Evolutionary conservation across 192 early-diverging fungal genomes (phyloP).

Genomic region (Dispira parvispora): DNA sequence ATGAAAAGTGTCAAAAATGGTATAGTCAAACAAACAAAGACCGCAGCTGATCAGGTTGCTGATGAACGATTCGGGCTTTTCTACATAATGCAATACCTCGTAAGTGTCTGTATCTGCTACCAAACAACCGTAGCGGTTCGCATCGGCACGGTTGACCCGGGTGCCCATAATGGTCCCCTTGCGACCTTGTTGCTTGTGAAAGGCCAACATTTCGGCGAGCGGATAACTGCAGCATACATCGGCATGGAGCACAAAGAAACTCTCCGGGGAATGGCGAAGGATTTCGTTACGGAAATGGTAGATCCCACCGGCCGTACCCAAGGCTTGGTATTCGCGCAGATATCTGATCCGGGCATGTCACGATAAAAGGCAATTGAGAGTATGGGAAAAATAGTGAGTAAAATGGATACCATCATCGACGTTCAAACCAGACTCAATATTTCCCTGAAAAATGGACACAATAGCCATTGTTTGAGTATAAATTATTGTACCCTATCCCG

Average conservation of each 20-base stretch:
- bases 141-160: constrained; percentile 62
- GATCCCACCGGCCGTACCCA: constrained; percentile 93
- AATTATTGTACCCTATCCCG: constrained; percentile 2
- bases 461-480: no score
- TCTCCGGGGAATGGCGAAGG: constrained; percentile 70
- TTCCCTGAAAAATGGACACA: no score
- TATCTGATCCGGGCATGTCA: constrained; percentile 37
- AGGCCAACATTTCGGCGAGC: constrained; percentile 64
- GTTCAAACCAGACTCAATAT: no score
- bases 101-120: constrained; percentile 77
- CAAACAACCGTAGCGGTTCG: constrained; percentile 82
- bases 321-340: constrained; percentile 89
- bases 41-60: constrained; percentile 91
- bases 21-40: constrained; percentile 81
- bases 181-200: constrained; percentile 68
- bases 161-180: constrained; percentile 81
- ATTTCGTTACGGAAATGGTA: constrained; percentile 99
- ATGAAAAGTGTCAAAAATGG: constrained; percentile 74
- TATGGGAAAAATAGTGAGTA: not conserved
- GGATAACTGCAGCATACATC: constrained; percentile 95
- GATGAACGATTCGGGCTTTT: constrained; percentile 93
- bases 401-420: not conserved
- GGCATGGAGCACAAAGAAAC: constrained; percentile 92
- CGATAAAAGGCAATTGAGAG: no score
- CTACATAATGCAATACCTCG: constrained; percentile 92